These are phyloP conservation scores for Xylariales sp. DNA, from an alignment of 2,329 filamentous ascomycete genomes.

Conservation along the genomic window DNA sequence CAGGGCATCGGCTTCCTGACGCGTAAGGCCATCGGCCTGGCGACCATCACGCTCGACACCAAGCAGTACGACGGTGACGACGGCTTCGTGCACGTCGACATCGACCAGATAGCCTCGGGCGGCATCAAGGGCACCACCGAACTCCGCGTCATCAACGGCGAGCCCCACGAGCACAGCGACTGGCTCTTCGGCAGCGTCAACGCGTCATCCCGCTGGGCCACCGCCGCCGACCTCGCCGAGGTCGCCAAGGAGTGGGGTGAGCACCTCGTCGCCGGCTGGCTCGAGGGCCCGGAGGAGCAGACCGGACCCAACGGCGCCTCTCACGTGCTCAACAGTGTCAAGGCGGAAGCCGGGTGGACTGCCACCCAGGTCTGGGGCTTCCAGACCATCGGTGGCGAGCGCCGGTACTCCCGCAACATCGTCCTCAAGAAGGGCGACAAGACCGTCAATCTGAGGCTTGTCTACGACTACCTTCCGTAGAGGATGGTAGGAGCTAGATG, in stretches of 20 bases:
- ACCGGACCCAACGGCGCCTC: slow-evolving; percentile 53
- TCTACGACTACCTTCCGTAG: slow-evolving; percentile 47
- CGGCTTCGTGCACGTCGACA: slow-evolving; percentile 58
- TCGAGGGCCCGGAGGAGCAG: slow-evolving; percentile 48
- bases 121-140: slow-evolving; percentile 63
- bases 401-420: slow-evolving; percentile 49
- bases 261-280: slow-evolving; percentile 26
- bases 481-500: slow-evolving; percentile 3
- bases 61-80: slow-evolving; percentile 47
- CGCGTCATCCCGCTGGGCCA: slow-evolving; percentile 53
- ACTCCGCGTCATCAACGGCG: slow-evolving; percentile 48
- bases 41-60: slow-evolving; percentile 63
- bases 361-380: slow-evolving; percentile 60
- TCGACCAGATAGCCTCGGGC: slow-evolving; percentile 67
- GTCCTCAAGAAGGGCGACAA: slow-evolving; percentile 46
- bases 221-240: slow-evolving; percentile 45
- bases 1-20: slow-evolving; percentile 69
- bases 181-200: slow-evolving; percentile 72
- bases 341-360: slow-evolving; percentile 43
- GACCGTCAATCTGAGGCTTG: slow-evolving; percentile 45
- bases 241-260: slow-evolving; percentile 54
- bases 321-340: slow-evolving; percentile 61
- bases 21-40: slow-evolving; percentile 67
- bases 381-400: slow-evolving; percentile 46
- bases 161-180: slow-evolving; percentile 63